These are phyloP conservation scores for Calonectria pseudoturangicola DNA, from an alignment of 2,329 filamentous ascomycete species.

Conservation along the genomic window DNA sequence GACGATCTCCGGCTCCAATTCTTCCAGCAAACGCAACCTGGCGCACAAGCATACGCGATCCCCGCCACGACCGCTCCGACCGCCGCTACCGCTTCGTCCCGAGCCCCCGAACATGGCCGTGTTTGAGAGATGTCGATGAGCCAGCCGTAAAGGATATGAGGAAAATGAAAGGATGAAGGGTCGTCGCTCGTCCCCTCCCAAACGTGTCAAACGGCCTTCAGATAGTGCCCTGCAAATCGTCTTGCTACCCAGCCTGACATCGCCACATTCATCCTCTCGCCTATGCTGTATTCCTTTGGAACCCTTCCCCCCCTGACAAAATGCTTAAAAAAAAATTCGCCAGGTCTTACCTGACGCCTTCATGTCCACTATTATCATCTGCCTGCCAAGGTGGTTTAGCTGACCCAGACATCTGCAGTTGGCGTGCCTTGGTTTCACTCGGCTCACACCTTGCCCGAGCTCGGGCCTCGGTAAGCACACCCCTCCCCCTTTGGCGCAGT, in stretches of 20 bases:
- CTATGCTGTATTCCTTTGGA: background rate
- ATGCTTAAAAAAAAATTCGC: slow-evolving; percentile 16
- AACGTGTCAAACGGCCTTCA: slow-evolving; percentile 20
- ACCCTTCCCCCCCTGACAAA: slow-evolving; percentile 6
- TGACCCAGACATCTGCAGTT: slow-evolving; percentile 35
- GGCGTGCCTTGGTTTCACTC: slow-evolving; percentile 21
- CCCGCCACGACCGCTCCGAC: slow-evolving; percentile 39
- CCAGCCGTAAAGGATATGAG: slow-evolving; percentile 20
- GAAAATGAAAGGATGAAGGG: slow-evolving; percentile 38
- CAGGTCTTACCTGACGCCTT: slow-evolving; percentile 8
- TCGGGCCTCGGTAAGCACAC: slow-evolving; percentile 14
- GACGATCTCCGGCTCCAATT: slow-evolving; percentile 48
- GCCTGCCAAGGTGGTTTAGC: slow-evolving; percentile 36
- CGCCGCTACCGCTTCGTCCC: slow-evolving; percentile 43
- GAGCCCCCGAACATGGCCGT: slow-evolving; percentile 38
- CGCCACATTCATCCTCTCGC: slow-evolving; percentile 14
- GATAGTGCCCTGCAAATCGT: slow-evolving; percentile 8
- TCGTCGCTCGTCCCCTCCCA: slow-evolving; percentile 16
- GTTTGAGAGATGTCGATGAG: slow-evolving; percentile 34
- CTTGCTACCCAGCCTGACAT: slow-evolving; percentile 14
- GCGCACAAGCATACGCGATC: slow-evolving; percentile 22
- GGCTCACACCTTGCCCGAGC: slow-evolving; percentile 20
- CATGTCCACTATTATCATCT: slow-evolving; percentile 17
- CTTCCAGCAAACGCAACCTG: slow-evolving; percentile 39
- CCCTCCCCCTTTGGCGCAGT: slow-evolving; percentile 22